A percentile compares a stretch with the other conserved stretches of the same genome.
These are phyloP conservation scores for Fusarium clavum DNA, from an alignment of 2,329 filamentous ascomycete species.

Conservation along the genomic window DNA sequence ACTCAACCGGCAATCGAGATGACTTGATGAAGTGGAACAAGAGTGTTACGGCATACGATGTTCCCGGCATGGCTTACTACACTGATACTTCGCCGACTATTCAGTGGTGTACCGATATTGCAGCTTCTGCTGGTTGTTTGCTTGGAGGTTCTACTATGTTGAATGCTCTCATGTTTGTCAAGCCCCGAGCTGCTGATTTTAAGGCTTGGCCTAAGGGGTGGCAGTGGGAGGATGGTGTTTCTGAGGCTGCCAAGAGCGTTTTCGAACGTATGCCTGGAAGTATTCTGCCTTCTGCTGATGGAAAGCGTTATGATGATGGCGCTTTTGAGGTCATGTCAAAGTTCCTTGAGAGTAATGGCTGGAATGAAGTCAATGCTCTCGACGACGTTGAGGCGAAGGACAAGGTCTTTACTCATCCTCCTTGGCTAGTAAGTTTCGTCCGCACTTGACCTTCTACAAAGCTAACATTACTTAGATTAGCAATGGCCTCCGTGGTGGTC, in stretches of 20 bases:
- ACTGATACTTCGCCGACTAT: conserved; percentile 66
- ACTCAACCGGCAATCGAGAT: conserved; percentile 70
- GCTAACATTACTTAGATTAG: conserved; percentile 60
- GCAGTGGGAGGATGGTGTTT: conserved; percentile 66
- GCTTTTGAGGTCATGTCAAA: conserved; percentile 71
- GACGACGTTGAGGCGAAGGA: conserved; percentile 71
- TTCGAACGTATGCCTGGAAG: conserved; percentile 67
- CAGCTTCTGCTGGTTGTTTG: conserved; percentile 66
- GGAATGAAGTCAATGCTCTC: conserved; percentile 71
- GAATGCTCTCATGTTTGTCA: conserved; percentile 75
- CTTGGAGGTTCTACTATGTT: conserved; percentile 75
- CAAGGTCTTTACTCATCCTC: conserved; percentile 70
- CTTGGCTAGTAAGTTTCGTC: conserved; percentile 60
- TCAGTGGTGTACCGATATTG: conserved; percentile 41
- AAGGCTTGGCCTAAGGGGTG: conserved; percentile 76
- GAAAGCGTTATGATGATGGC: conserved; percentile 72
- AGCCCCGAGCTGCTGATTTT: conserved; percentile 74
- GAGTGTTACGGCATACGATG: conserved; percentile 75
- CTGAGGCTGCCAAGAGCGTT: conserved; percentile 66
- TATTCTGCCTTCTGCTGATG: conserved; percentile 72
- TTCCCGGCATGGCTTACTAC: conserved; percentile 76
- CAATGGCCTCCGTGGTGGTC: conserved; percentile 75
- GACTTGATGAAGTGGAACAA: conserved; percentile 68
- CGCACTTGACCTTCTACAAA: fast-evolving
- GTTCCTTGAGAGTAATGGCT: conserved; percentile 70